Conservation (phyloP, 345 rosid genomes). For the Salix dunnii region DNA sequence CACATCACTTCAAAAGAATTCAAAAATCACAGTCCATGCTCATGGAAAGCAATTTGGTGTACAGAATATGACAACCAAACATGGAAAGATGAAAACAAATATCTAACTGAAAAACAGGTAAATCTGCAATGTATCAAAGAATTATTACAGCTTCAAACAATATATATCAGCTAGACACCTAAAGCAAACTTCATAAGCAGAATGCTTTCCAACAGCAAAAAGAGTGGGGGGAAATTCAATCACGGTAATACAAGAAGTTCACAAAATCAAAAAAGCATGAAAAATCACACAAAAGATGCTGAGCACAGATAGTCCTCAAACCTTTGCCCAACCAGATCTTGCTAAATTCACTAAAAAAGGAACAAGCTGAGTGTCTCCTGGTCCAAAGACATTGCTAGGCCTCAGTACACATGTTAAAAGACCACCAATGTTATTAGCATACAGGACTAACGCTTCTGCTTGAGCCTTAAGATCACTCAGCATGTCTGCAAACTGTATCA, state of each 20-base stretch:
- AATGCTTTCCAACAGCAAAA: neutral
- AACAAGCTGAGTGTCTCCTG: slow-evolving; percentile 60
- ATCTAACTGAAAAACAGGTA: no score
- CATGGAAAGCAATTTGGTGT: neutral
- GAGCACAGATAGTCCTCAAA: slow-evolving; percentile 20
- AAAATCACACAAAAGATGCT: slow-evolving; percentile 6
- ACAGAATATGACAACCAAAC: neutral
- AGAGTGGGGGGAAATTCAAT: neutral
- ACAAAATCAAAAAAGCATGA: neutral
- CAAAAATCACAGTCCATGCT: neutral
- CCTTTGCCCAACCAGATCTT: slow-evolving; percentile 86
- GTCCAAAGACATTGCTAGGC: slow-evolving; percentile 88
- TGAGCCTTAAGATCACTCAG: slow-evolving; percentile 86
- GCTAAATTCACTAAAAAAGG: slow-evolving; percentile 61
- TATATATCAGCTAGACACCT: neutral
- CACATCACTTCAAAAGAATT: slow-evolving; percentile 28
- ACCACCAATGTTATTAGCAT: slow-evolving; percentile 71
- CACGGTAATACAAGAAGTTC: neutral
- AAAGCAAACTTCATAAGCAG: neutral
- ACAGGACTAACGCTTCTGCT: slow-evolving; percentile 71
- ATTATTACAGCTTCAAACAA: neutral
- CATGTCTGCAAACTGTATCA: slow-evolving; percentile 57
- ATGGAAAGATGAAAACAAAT: neutral
- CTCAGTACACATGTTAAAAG: slow-evolving; percentile 89
- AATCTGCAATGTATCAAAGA: no score